Evolutionary conservation across 1,284 basidiomycete species (phyloP).

Genomic region (Leccinum variabile): DNA sequence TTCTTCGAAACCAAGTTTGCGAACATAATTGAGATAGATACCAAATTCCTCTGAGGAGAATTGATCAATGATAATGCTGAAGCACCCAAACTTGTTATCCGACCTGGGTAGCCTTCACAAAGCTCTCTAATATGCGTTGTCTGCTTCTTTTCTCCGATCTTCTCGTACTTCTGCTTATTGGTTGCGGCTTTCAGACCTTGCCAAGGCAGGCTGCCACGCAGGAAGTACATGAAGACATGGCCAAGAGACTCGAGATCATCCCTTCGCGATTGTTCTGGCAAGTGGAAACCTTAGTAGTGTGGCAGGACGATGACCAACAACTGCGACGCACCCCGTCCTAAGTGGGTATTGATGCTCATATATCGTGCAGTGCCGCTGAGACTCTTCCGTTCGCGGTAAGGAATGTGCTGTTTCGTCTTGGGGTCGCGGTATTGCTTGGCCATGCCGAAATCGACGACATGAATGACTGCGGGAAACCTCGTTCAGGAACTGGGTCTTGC

Average conservation of each 20-base stretch:
- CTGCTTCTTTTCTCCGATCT: conserved; percentile 98
- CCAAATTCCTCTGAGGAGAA: conserved; percentile 78
- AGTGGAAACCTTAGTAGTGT: conserved; percentile 5
- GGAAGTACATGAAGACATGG: conserved; percentile 99
- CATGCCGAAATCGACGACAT: conserved; percentile 97
- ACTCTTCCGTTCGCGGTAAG: conserved; percentile 98
- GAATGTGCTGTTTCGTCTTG: conserved; percentile 96
- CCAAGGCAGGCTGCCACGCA: conserved; percentile 92
- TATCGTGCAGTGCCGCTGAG: conserved; percentile 97
- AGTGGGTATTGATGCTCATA: conserved; percentile 98
- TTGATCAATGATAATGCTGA: conserved; percentile 86
- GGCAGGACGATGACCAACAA: not conserved
- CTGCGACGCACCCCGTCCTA: conserved; percentile 64
- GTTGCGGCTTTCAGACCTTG: conserved; percentile 96
- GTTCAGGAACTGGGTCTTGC: conserved; percentile 1
- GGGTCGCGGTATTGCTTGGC: conserved; percentile 99
- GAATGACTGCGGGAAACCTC: conserved; percentile 48
- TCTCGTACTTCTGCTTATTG: conserved; percentile 98
- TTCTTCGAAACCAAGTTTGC: conserved; percentile 95
- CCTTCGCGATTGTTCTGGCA: conserved; percentile 73
- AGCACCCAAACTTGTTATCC: conserved; percentile 51
- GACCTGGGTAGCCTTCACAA: conserved; percentile 95
- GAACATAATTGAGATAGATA: conserved; percentile 97
- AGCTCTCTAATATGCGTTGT: conserved; percentile 91
- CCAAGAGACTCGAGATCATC: conserved; percentile 95